Conservation (phyloP, 2,329 filamentous ascomycete species). For the Chaetoscypha palmicola region DNA sequence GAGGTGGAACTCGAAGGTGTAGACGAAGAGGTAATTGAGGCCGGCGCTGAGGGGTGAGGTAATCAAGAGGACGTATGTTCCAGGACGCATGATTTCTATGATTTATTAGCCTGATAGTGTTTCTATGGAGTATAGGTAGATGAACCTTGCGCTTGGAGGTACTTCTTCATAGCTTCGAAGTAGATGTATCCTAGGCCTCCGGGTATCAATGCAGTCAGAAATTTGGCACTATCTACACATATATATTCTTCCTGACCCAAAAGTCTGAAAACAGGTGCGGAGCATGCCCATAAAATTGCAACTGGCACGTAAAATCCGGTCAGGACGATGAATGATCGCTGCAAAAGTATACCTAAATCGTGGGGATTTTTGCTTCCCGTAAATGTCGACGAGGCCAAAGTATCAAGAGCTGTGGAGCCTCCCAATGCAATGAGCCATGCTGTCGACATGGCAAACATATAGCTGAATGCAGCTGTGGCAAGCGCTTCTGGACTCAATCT, state of each 20-base stretch:
- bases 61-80: slow-evolving; percentile 74
- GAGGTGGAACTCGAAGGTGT: slow-evolving; percentile 63
- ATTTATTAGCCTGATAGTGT: not conserved
- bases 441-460: slow-evolving; percentile 90
- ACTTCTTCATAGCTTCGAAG: slow-evolving; percentile 83
- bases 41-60: slow-evolving; percentile 75
- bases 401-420: slow-evolving; percentile 80
- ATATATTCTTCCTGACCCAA: slow-evolving; percentile 76
- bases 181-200: slow-evolving; percentile 82
- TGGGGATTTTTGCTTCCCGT: slow-evolving; percentile 74
- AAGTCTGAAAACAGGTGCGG: slow-evolving; percentile 64
- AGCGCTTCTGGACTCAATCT: slow-evolving; percentile 72
- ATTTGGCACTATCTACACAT: slow-evolving; percentile 64
- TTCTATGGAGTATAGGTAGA: slow-evolving; percentile 51
- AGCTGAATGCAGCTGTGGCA: slow-evolving; percentile 76
- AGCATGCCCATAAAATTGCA: slow-evolving; percentile 65
- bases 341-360: slow-evolving; percentile 70
- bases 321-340: slow-evolving; percentile 68
- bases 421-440: slow-evolving; percentile 82
- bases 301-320: slow-evolving; percentile 66
- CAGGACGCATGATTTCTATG: slow-evolving; percentile 63
- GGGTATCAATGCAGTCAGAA: slow-evolving; percentile 67
- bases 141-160: slow-evolving; percentile 71
- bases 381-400: slow-evolving; percentile 73
- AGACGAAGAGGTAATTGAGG: slow-evolving; percentile 75